These are phyloP conservation scores for Candida albicans DNA, from an alignment of 1,139 yeast genomes.

Conservation along the genomic window DNA sequence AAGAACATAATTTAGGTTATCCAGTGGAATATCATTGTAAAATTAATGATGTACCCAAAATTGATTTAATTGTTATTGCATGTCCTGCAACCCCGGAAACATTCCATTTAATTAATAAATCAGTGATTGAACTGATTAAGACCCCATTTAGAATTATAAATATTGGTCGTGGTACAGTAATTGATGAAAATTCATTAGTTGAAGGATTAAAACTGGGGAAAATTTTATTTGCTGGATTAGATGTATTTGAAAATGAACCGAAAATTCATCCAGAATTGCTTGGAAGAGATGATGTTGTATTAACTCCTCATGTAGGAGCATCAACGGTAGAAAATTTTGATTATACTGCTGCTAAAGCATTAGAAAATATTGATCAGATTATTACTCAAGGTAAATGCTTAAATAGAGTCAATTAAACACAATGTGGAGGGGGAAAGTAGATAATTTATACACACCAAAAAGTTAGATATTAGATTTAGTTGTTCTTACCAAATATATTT, in stretches of 20 bases:
- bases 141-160: slow-evolving; percentile 67
- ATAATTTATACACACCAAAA: too few species aligned
- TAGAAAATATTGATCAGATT: slow-evolving; percentile 47
- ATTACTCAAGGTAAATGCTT: slow-evolving; percentile 33
- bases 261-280: slow-evolving; percentile 50
- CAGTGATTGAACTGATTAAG: slow-evolving; percentile 46
- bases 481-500: too few species aligned
- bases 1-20: slow-evolving; percentile 42
- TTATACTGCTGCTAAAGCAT: slow-evolving; percentile 46
- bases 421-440: not conserved
- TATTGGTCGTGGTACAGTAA: slow-evolving; percentile 72
- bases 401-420: slow-evolving; percentile 37
- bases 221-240: slow-evolving; percentile 72
- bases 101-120: slow-evolving; percentile 50
- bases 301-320: slow-evolving; percentile 79
- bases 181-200: slow-evolving; percentile 74
- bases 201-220: slow-evolving; percentile 67
- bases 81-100: slow-evolving; percentile 69
- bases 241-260: slow-evolving; percentile 77
- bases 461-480: not conserved
- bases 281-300: slow-evolving; percentile 61
- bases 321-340: slow-evolving; percentile 57
- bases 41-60: slow-evolving; percentile 33
- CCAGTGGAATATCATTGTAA: slow-evolving; percentile 47
- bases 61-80: slow-evolving; percentile 65